Conservation (phyloP, 768 basidiomycete species). For the Pholiota molesta region DNA sequence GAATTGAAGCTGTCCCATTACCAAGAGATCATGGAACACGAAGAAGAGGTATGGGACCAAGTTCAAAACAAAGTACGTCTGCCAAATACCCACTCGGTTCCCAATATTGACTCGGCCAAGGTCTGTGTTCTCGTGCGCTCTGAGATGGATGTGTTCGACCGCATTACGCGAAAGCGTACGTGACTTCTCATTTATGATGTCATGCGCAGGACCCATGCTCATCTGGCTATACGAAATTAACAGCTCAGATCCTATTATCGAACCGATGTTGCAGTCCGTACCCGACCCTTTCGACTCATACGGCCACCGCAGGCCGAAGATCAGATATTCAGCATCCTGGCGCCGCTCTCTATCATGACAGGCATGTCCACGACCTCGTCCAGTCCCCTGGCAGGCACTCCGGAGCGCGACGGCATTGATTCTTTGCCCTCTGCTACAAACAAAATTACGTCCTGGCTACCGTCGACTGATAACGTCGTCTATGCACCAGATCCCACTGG, state of each 20-base stretch:
- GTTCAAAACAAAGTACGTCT: constrained; percentile 77
- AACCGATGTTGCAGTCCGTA: constrained; percentile 86
- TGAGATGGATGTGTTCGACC: constrained; percentile 91
- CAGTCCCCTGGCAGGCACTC: constrained; percentile 56
- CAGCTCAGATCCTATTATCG: constrained; percentile 87
- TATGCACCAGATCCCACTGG: constrained; percentile 57
- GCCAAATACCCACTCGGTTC: not conserved
- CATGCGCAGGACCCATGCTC: constrained; percentile 13
- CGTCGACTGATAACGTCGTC: constrained; percentile 42
- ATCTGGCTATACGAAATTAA: constrained; percentile 12
- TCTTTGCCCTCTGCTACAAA: constrained; percentile 31
- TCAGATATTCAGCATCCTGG: constrained; percentile 91
- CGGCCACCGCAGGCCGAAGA: constrained; percentile 84
- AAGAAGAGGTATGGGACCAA: constrained; percentile 94
- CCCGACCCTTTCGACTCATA: constrained; percentile 95
- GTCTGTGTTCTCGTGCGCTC: constrained; percentile 84
- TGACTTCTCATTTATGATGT: constrained; percentile 24
- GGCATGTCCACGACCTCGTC: constrained; percentile 54
- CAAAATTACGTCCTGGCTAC: constrained; percentile 48
- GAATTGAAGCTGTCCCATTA: constrained; percentile 85
- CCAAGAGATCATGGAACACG: constrained; percentile 86
- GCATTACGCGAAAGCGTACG: constrained; percentile 87
- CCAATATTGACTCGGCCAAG: constrained; percentile 32
- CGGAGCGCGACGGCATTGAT: constrained; percentile 40
- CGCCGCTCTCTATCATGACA: constrained; percentile 80